Conservation (phyloP, 1,284 basidiomycete species). For the Jaminaea rosea region DNA sequence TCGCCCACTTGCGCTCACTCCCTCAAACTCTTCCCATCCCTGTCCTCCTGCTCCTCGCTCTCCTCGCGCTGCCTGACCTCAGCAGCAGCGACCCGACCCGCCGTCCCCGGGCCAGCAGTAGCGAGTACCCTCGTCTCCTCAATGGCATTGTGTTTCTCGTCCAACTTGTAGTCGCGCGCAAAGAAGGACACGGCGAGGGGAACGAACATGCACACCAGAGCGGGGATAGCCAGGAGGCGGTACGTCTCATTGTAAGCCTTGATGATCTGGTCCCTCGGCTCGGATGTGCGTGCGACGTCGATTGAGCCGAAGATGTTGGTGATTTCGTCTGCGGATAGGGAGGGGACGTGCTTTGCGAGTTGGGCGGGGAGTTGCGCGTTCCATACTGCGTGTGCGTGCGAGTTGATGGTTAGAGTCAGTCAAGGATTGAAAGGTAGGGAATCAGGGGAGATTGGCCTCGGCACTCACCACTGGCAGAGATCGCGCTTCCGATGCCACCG, state of each 20-base stretch:
- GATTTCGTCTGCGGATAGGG: neutral
- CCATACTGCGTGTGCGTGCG: no score
- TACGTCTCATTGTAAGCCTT: neutral
- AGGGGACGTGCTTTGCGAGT: neutral
- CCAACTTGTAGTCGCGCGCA: neutral
- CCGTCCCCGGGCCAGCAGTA: no score
- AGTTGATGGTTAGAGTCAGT: no score
- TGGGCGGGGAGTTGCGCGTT: neutral
- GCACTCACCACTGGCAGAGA: slow-evolving; percentile 1
- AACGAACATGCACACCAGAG: neutral
- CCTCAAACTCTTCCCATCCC: no score
- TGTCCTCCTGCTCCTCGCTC: slow-evolving; percentile 17
- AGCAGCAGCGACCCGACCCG: no score
- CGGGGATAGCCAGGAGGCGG: neutral
- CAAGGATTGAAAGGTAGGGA: no score
- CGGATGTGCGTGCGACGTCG: neutral
- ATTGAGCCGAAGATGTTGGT: neutral
- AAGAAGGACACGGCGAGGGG: neutral
- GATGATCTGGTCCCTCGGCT: neutral
- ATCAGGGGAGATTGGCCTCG: no score
- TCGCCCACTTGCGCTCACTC: no score
- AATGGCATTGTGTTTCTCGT: neutral
- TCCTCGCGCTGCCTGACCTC: slow-evolving; percentile 24
- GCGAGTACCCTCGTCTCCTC: no score
- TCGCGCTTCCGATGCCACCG: neutral